Percentiles rank a stretch among this genome's conserved stretches.
Evolutionary conservation across 1,284 basidiomycete genomes (phyloP).

Genomic region (Austroboletus niveus): DNA sequence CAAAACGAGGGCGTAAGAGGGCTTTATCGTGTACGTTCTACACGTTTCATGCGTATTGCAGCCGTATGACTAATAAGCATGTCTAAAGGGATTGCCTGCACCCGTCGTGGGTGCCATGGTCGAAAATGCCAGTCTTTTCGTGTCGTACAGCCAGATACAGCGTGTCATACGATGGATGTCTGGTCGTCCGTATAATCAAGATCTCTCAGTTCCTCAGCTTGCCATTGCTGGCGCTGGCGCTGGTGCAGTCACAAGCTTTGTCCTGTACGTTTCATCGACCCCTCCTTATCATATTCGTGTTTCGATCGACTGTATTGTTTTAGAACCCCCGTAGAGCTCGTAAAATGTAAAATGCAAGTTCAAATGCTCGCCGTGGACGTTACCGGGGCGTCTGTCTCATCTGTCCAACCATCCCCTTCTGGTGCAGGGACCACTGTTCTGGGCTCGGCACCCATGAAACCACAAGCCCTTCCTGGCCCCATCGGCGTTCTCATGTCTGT

Average conservation of each 20-base stretch:
- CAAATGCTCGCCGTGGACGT: conserved; percentile 65
- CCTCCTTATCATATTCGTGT: not conserved
- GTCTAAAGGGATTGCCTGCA: conserved; percentile 82
- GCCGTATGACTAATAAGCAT: not conserved
- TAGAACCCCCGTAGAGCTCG: conserved; percentile 92
- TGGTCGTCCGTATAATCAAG: conserved; percentile 32
- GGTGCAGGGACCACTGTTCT: conserved; percentile 5
- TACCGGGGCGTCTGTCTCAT: conserved; percentile 24
- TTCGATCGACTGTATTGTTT: not conserved
- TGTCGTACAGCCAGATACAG: conserved; percentile 87
- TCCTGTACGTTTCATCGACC: conserved; percentile 59
- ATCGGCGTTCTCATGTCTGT: conserved; percentile 65
- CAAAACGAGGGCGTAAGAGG: conserved; percentile 79
- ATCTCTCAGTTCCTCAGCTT: conserved; percentile 67
- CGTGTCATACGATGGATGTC: conserved; percentile 50
- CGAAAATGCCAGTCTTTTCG: conserved; percentile 89
- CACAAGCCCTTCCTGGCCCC: conserved; percentile 54
- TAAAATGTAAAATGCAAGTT: conserved; percentile 99
- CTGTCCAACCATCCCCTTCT: conserved; percentile 13
- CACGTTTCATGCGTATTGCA: not conserved
- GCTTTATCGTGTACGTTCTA: conserved; percentile 73
- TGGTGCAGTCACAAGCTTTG: conserved; percentile 81
- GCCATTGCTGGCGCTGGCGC: conserved; percentile 83
- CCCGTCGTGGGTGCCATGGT: conserved; percentile 91
- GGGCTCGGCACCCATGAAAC: not conserved